phyloP scores from a whole-genome alignment of 2,329 filamentous ascomycete genomes.

The Apiospora marii region DNA sequence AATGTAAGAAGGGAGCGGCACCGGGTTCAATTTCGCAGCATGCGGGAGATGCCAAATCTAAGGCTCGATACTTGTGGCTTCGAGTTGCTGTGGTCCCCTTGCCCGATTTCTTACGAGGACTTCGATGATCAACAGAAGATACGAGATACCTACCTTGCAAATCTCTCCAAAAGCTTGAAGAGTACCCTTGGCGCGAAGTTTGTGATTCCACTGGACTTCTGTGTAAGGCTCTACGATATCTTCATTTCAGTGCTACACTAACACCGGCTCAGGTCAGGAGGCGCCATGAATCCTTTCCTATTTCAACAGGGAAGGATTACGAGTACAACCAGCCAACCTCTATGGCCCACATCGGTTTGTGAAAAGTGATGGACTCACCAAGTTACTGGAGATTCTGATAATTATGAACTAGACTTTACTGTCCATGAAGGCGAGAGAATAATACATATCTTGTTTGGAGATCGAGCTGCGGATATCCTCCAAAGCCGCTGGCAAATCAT shows the following conservation, averaged over 20 bases:
- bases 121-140: not conserved
- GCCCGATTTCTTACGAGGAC: not conserved
- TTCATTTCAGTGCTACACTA: not conserved
- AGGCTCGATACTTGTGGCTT: not conserved
- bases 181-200: not conserved
- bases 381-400: not conserved
- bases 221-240: not conserved
- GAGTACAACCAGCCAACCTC: not conserved
- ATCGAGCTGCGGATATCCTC: not conserved
- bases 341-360: not conserved
- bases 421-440: not conserved
- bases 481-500: not conserved
- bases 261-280: not conserved
- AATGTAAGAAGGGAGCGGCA: not conserved
- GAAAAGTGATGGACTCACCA: not conserved
- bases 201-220: not conserved
- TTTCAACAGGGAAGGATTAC: not conserved
- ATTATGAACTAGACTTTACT: not conserved
- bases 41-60: not conserved
- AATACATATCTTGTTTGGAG: not conserved
- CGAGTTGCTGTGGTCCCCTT: not conserved
- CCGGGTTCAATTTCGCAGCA: not conserved
- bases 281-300: not conserved
- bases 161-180: not conserved
- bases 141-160: not conserved